These are phyloP conservation scores for Eucalyptus pumila DNA, from an alignment of 345 rosid genomes.

Conservation along the genomic window DNA sequence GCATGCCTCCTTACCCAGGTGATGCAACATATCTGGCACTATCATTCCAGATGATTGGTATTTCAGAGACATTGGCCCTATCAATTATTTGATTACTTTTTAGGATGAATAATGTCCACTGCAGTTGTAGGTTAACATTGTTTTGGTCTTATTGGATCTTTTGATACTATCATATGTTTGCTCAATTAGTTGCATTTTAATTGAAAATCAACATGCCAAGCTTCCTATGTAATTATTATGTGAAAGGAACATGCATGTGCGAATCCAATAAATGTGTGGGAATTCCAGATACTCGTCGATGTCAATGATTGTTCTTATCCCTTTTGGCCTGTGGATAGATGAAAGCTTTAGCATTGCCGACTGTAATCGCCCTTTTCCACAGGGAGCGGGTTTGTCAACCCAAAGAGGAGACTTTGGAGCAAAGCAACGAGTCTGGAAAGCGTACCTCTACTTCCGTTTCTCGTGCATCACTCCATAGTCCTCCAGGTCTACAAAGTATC, in stretches of 20 bases:
- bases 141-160: neutral
- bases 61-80: neutral
- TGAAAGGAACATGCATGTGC: neutral
- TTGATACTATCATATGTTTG: neutral
- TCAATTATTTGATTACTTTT: neutral
- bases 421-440: constrained; percentile 11
- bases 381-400: constrained; percentile 61
- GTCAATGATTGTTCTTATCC: neutral
- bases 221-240: neutral
- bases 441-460: constrained; percentile 16
- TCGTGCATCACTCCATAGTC: constrained; percentile 30
- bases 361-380: neutral
- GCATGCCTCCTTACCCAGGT: constrained; percentile 88
- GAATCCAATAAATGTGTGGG: neutral
- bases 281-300: neutral
- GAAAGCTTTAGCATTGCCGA: neutral
- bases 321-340: neutral
- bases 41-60: neutral
- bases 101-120: neutral
- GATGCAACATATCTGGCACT: neutral
- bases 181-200: neutral
- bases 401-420: constrained; percentile 32
- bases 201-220: neutral
- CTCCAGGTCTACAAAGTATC: constrained; percentile 14
- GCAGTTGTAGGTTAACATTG: neutral